Evolutionary conservation across 164 flowering plant genomes (phyloP).

Genomic region (Vitis amurensis): DNA sequence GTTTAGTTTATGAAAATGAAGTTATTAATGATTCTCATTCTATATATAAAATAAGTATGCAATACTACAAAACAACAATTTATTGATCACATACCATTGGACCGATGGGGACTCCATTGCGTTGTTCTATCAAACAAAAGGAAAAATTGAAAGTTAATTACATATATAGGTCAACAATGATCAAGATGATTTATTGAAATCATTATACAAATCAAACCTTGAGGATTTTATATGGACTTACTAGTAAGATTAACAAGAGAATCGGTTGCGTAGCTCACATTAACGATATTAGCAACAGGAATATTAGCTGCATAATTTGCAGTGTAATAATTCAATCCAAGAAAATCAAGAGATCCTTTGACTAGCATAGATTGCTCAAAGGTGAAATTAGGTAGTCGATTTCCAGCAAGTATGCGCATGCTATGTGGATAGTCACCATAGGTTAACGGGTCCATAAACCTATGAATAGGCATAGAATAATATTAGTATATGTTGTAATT

Average conservation of each 20-base stretch:
- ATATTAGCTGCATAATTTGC: conserved; percentile 25
- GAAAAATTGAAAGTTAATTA: not conserved
- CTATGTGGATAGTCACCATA: conserved; percentile 49
- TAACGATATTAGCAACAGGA: not conserved
- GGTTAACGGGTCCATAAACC: conserved; percentile 52
- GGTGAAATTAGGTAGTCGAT: conserved; percentile 56
- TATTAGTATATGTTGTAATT: not conserved
- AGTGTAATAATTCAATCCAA: conserved; percentile 58
- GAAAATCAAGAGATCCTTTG: conserved; percentile 47
- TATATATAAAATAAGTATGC: not conserved
- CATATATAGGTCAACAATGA: no score
- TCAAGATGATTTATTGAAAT: not conserved
- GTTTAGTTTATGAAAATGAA: no score
- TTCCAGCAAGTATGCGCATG: conserved; percentile 39
- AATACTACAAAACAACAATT: no score
- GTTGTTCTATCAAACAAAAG: conserved; percentile 15
- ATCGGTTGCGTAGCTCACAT: conserved; percentile 24
- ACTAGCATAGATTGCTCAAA: conserved; percentile 25
- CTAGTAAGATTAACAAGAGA: conserved; percentile 10
- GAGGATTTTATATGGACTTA: conserved; percentile 4
- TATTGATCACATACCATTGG: conserved; percentile 16
- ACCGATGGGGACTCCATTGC: conserved; percentile 43
- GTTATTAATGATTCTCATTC: no score
- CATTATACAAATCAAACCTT: not conserved
- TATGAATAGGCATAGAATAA: not conserved